These are phyloP conservation scores for Penicillium sclerotiorum DNA, from an alignment of 2,329 filamentous ascomycete species.

Conservation along the genomic window DNA sequence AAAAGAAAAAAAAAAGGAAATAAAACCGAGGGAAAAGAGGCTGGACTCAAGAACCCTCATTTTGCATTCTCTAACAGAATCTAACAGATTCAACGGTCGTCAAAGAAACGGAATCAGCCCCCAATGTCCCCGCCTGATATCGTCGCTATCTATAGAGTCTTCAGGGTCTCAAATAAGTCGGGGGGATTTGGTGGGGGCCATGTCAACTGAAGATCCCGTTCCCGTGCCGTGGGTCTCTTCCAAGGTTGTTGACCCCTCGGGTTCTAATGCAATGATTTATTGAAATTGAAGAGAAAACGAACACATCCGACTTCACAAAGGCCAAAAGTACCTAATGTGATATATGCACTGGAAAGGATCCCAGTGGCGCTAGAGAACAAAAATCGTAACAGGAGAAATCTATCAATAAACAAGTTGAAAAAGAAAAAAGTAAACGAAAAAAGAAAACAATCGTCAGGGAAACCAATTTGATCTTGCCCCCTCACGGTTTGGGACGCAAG, in stretches of 20 bases:
- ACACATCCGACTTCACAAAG: conserved; percentile 23
- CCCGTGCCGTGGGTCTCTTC: conserved; percentile 15
- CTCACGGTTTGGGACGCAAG: too few relatives aligned
- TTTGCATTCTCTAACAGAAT: too few relatives aligned
- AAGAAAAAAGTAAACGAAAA: too few relatives aligned
- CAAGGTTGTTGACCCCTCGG: neutral
- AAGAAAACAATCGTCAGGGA: conserved; percentile 1
- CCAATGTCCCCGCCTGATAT: neutral
- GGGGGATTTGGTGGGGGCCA: conserved; percentile 2
- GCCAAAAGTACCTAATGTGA: conserved; percentile 15
- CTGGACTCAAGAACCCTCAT: too few relatives aligned
- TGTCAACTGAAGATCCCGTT: conserved; percentile 17
- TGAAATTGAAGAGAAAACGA: conserved; percentile 3
- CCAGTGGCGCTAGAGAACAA: neutral
- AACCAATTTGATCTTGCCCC: too few relatives aligned
- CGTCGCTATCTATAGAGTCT: neutral
- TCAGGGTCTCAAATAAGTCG: neutral
- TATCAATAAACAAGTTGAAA: conserved; percentile 1
- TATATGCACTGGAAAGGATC: conserved; percentile 24
- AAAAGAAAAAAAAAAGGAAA: too few relatives aligned
- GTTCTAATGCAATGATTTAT: conserved; percentile 5
- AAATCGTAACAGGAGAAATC: conserved; percentile 2
- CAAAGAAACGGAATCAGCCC: neutral
- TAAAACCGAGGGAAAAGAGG: too few relatives aligned
- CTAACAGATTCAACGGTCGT: too few relatives aligned